These are phyloP conservation scores for Diphasiastrum complanatum DNA, from an alignment of 83 land plant genomes.

Conservation along the genomic window DNA sequence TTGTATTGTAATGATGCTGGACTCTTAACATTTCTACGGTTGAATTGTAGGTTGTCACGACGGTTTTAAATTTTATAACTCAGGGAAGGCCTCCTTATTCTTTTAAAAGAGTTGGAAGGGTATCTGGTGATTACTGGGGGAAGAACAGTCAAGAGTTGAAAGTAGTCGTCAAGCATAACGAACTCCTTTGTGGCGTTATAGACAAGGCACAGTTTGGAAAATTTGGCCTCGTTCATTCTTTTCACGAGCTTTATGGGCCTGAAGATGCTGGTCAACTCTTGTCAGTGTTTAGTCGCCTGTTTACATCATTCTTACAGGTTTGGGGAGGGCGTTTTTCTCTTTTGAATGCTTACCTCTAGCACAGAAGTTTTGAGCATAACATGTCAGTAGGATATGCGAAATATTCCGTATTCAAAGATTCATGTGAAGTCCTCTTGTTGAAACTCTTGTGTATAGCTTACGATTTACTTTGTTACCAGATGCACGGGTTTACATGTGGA, in stretches of 20 bases:
- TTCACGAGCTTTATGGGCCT: slow-evolving; percentile 90
- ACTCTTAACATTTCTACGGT: neutral
- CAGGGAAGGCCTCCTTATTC: slow-evolving; percentile 53
- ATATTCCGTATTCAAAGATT: too few species aligned
- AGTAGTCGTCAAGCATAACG: slow-evolving; percentile 52
- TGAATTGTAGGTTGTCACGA: slow-evolving; percentile 60
- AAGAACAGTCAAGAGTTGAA: slow-evolving; percentile 45
- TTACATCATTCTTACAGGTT: slow-evolving; percentile 85
- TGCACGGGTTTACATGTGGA: slow-evolving; percentile 98
- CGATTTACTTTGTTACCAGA: slow-evolving; percentile 33
- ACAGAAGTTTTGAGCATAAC: too few species aligned
- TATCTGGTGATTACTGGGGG: slow-evolving; percentile 50
- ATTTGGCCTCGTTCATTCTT: slow-evolving; percentile 83
- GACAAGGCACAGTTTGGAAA: slow-evolving; percentile 96
- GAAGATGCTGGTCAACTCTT: slow-evolving; percentile 70
- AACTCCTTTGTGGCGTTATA: slow-evolving; percentile 75
- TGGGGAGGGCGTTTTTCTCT: neutral
- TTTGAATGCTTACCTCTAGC: neutral
- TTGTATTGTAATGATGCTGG: neutral
- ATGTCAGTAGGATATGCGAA: too few species aligned
- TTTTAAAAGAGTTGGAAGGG: slow-evolving; percentile 40
- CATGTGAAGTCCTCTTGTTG: too few species aligned
- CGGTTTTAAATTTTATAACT: slow-evolving; percentile 68
- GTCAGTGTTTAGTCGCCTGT: slow-evolving; percentile 77
- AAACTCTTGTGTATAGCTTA: neutral